Conservation (phyloP, 495 filamentous ascomycete genomes). For the Penicillium waksmanii region DNA sequence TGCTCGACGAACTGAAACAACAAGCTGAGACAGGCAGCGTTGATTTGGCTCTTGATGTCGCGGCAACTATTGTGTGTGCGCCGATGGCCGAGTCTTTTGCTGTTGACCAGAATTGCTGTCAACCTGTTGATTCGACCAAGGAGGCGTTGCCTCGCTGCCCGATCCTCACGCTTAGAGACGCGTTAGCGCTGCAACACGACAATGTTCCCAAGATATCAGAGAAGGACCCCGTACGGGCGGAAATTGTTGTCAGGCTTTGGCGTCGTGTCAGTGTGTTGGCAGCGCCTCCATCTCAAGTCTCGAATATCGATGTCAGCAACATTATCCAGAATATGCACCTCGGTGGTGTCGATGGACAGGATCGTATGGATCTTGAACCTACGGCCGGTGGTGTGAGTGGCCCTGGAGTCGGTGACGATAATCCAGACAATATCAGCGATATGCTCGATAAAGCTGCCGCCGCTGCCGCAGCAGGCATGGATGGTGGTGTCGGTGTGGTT, state of each 20-base stretch:
- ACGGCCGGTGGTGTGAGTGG: constrained; percentile 20
- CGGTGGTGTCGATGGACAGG: constrained; percentile 38
- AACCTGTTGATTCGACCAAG: constrained; percentile 45
- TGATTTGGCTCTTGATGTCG: constrained; percentile 73
- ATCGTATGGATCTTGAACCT: constrained; percentile 41
- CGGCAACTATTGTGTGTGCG: constrained; percentile 71
- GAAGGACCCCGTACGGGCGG: constrained; percentile 62
- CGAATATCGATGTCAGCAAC: constrained; percentile 45
- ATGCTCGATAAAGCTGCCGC: constrained; percentile 50
- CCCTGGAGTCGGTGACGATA: constrained; percentile 29
- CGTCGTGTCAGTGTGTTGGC: constrained; percentile 70
- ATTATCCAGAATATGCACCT: constrained; percentile 49
- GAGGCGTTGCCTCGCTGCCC: constrained; percentile 43
- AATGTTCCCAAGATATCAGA: constrained; percentile 65
- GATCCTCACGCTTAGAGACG: constrained; percentile 65
- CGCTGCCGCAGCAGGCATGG: constrained; percentile 39
- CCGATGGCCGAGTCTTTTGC: constrained; percentile 58
- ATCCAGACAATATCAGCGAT: constrained; percentile 48
- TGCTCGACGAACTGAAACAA: constrained; percentile 73
- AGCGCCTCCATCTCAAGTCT: constrained; percentile 44
- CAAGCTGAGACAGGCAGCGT: constrained; percentile 57
- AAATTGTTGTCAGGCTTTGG: constrained; percentile 74
- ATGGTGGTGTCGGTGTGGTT: constrained; percentile 11
- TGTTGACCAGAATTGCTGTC: constrained; percentile 46
- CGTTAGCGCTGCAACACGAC: constrained; percentile 65